Conservation (phyloP, 1,284 basidiomycete genomes). For the Heliocybe sulcata region DNA sequence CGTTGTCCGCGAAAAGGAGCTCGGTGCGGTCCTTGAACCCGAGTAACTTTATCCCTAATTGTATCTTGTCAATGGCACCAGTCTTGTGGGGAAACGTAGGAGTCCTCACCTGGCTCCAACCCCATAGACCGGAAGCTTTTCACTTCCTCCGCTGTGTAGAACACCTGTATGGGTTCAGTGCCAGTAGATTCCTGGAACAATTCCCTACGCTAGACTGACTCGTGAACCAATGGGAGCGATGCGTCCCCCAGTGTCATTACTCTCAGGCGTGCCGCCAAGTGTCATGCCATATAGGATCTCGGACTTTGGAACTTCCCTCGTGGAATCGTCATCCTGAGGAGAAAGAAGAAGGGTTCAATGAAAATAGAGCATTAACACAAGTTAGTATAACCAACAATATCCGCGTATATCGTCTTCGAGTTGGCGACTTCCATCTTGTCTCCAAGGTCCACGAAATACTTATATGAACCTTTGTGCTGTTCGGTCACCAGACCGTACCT, state of each 20-base stretch:
- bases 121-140: conserved; percentile 75
- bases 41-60: conserved; percentile 74
- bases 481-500: conserved; percentile 85
- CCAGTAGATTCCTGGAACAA: not conserved
- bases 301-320: conserved; percentile 49
- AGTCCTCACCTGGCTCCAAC: conserved; percentile 58
- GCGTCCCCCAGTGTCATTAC: conserved; percentile 23
- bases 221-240: conserved; percentile 41
- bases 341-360: not conserved
- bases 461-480: conserved; percentile 75
- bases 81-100: too few relatives aligned
- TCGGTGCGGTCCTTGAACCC: conserved; percentile 82
- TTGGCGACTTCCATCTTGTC: conserved; percentile 70
- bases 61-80: not conserved
- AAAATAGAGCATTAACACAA: not conserved
- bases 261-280: conserved; percentile 40
- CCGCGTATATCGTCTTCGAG: conserved; percentile 67
- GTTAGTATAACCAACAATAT: conserved; percentile 48
- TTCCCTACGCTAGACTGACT: conserved; percentile 26
- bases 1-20: conserved; percentile 79
- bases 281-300: conserved; percentile 59
- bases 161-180: conserved; percentile 23
- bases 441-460: conserved; percentile 76
- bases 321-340: conserved; percentile 45
- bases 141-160: conserved; percentile 84